phyloP scores from a whole-genome alignment of 441 rosid species.

The Pelargonium fulgidum region DNA sequence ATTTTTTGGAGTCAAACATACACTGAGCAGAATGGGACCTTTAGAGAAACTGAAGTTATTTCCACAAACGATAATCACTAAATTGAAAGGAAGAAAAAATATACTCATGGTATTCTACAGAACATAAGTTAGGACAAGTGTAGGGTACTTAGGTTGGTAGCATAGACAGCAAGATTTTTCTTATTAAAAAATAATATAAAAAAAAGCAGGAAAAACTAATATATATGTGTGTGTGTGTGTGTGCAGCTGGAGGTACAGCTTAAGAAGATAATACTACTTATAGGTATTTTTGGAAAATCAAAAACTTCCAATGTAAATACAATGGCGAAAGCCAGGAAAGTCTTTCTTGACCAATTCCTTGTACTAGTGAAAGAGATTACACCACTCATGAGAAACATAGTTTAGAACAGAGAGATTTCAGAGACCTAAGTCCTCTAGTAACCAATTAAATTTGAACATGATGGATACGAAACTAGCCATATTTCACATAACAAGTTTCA shows the following conservation, averaged over 20 bases:
- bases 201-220: background rate
- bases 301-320: too few species aligned
- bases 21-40: background rate
- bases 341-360: background rate
- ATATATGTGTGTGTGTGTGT: too few species aligned
- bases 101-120: background rate
- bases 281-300: too few species aligned
- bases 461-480: background rate
- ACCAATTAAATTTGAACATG: constrained; percentile 1
- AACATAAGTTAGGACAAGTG: background rate
- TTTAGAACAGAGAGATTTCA: background rate
- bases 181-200: background rate
- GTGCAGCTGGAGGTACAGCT: too few species aligned
- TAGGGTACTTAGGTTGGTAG: too few species aligned
- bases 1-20: background rate
- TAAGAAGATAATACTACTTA: background rate
- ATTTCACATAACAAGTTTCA: background rate
- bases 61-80: background rate
- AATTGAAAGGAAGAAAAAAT: background rate
- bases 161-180: background rate
- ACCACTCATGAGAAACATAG: background rate
- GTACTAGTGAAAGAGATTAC: background rate
- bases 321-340: too few species aligned
- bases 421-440: background rate
- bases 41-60: background rate